phyloP scores from a whole-genome alignment of 441 rosid genomes.

The Syzygium syzygioides region DNA sequence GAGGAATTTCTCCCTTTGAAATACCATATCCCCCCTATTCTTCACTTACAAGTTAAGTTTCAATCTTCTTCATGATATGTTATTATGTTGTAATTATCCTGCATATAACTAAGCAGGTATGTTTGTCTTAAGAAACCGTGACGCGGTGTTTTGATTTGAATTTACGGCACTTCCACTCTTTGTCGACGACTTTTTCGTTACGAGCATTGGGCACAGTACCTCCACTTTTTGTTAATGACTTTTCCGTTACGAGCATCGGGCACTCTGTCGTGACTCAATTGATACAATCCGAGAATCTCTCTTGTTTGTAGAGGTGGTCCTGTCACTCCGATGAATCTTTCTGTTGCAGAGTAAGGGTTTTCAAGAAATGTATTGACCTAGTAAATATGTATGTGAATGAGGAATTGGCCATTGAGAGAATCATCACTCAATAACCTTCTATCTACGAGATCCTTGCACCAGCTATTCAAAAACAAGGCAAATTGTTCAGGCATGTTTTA shows the following conservation, averaged over 20 bases:
- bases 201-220: background rate
- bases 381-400: conserved; percentile 15
- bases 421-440: background rate
- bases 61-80: background rate
- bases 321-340: background rate
- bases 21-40: background rate
- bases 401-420: conserved; percentile 37
- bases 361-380: background rate
- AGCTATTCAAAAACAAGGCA: background rate
- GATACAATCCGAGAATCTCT: background rate
- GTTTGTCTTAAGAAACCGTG: background rate
- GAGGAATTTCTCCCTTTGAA: background rate
- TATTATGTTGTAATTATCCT: background rate
- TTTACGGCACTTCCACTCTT: background rate
- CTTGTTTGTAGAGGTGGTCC: background rate
- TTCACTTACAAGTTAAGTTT: background rate
- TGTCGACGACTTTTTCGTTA: background rate
- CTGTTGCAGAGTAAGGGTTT: background rate
- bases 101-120: conserved; percentile 12
- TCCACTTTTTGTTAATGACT: background rate
- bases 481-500: background rate
- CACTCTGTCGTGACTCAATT: background rate
- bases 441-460: background rate
- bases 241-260: background rate
- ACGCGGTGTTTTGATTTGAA: background rate